Conservation (phyloP, 2,329 filamentous ascomycete genomes). For the Calonectria multiphialidica region DNA sequence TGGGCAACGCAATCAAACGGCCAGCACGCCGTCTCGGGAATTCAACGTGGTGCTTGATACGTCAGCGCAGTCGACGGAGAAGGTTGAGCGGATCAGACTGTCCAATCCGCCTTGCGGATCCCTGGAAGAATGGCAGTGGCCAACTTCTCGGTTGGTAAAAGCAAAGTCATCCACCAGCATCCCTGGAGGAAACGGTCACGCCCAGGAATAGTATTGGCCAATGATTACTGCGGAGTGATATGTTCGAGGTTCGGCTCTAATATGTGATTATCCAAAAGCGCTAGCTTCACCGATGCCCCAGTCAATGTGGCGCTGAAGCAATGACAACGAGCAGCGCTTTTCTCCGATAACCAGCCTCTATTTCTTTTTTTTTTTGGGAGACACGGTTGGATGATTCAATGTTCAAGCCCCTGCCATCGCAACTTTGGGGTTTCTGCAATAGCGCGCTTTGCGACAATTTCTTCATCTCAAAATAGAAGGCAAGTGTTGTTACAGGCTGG, state of each 20-base stretch:
- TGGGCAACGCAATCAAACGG: neutral
- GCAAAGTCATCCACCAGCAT: neutral
- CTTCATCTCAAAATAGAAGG: too few species aligned
- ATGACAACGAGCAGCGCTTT: neutral
- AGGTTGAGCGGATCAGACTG: neutral
- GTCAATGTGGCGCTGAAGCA: neutral
- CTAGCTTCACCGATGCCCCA: neutral
- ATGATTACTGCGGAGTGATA: neutral
- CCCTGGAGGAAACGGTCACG: neutral
- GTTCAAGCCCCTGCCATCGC: constrained; percentile 6
- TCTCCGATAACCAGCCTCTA: neutral
- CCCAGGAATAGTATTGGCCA: neutral
- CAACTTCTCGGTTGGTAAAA: neutral
- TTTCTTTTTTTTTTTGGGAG: too few species aligned
- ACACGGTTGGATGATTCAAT: too few species aligned
- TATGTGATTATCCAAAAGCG: neutral
- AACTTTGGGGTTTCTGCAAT: too few species aligned
- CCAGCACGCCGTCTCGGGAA: neutral
- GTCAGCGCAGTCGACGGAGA: neutral
- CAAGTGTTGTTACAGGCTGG: too few species aligned
- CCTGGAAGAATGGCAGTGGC: neutral
- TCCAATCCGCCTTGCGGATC: neutral
- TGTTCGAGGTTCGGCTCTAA: neutral
- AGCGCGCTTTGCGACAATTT: too few species aligned
- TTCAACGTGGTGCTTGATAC: neutral